Conservation (phyloP, 164 flowering plant genomes). For the Annona cherimola region DNA sequence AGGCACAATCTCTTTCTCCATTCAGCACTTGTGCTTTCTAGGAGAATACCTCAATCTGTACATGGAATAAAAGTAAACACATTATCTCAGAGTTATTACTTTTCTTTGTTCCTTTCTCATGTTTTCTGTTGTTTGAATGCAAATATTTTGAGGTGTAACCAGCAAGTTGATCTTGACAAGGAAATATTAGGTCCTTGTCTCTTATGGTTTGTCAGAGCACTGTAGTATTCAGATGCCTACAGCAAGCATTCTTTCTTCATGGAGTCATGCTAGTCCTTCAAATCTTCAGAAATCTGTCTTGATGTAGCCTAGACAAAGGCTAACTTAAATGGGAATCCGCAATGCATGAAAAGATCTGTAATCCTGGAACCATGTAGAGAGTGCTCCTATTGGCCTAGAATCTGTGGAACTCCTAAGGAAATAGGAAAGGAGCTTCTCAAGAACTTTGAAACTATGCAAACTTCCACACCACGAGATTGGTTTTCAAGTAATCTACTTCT, state of each 20-base stretch:
- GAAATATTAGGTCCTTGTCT: neutral
- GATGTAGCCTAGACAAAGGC: neutral
- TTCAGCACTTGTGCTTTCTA: slow-evolving; percentile 84
- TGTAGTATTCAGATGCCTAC: neutral
- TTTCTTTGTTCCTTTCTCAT: neutral
- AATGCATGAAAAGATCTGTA: too few relatives aligned
- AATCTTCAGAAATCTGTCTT: neutral
- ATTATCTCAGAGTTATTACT: neutral
- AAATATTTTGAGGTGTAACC: neutral
- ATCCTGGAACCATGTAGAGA: too few relatives aligned
- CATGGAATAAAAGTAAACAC: slow-evolving; percentile 69
- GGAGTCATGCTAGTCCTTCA: neutral
- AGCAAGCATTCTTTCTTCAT: neutral
- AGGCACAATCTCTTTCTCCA: slow-evolving; percentile 94
- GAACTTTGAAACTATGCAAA: too few relatives aligned
- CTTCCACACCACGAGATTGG: too few relatives aligned
- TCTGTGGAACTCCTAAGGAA: too few relatives aligned
- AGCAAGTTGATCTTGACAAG: neutral
- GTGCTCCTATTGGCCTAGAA: too few relatives aligned
- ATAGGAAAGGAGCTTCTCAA: too few relatives aligned
- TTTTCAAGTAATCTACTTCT: too few relatives aligned
- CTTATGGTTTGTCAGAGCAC: neutral
- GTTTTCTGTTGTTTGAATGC: neutral
- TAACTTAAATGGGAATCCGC: too few relatives aligned
- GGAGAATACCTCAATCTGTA: slow-evolving; percentile 66